phyloP scores from a whole-genome alignment of 164 flowering plant species.

The Platanus orientalis region DNA sequence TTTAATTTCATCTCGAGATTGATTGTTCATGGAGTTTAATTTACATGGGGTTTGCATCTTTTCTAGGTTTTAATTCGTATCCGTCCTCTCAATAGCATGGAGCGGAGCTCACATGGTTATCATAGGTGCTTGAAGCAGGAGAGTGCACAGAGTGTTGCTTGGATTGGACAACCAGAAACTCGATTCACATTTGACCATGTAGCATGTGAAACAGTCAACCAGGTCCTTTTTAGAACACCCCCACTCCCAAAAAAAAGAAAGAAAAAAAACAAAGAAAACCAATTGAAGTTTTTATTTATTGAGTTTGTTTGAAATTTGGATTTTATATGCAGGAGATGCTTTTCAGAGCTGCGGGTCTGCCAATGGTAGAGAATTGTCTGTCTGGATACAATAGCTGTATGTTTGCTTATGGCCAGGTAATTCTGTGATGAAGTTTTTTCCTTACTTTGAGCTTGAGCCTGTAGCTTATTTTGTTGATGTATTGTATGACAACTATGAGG shows the following conservation, averaged over 20 bases:
- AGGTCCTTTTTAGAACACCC: slow-evolving; percentile 40
- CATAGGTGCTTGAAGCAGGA: slow-evolving; percentile 93
- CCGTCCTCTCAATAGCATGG: slow-evolving; percentile 81
- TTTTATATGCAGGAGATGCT: slow-evolving; percentile 76
- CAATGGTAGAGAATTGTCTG: slow-evolving; percentile 97
- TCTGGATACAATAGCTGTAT: slow-evolving; percentile 98
- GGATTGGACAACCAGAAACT: slow-evolving; percentile 91
- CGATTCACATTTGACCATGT: slow-evolving; percentile 95
- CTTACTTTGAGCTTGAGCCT: no score
- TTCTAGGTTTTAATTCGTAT: slow-evolving; percentile 83
- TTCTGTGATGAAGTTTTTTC: not conserved
- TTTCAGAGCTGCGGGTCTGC: slow-evolving; percentile 84
- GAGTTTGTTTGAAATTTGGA: slow-evolving; percentile 1
- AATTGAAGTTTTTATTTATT: slow-evolving; percentile 3
- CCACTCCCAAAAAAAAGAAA: not conserved
- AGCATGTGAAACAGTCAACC: slow-evolving; percentile 93
- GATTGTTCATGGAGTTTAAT: not conserved
- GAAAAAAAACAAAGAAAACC: not conserved
- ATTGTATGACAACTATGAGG: no score
- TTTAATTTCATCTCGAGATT: not conserved
- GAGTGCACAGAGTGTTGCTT: slow-evolving; percentile 74
- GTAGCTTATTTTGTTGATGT: no score
- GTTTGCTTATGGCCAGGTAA: slow-evolving; percentile 99
- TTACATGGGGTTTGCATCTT: not conserved
- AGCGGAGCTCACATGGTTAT: slow-evolving; percentile 58